Evolutionary conservation across 441 rosid species (phyloP), one percentile per base, ranked within the genome.

Genomic region (Hypseocharis bilobata): DNA sequence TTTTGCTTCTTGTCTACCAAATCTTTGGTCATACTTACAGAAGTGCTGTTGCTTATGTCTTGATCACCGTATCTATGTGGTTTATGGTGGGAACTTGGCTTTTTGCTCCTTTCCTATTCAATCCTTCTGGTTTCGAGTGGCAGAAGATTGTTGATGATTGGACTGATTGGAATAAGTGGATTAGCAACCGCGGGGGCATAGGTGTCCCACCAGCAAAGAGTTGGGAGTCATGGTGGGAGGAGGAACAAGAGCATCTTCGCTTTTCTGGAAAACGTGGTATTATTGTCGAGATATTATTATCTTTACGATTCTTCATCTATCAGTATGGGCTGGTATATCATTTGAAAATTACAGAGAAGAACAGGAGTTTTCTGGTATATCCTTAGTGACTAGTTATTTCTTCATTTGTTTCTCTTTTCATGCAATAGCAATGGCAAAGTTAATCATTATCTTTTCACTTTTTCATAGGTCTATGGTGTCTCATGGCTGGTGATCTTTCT

Each of bases 201-300:
- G 99, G 99, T 71, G 98, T 94, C 17, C 91, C 91, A 0, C 83
- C 98, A n/a, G 96, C 86, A 70, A 91, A 91, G 74, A 91, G 99
- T 77, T 94, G 99, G 99, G 99, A 94, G 73, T 94, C 99, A 0
- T 94, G 99, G 99, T 94, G 99, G 98, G 99, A 94, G 66, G 94
- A 94, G 76, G 98, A 94, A 80, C 96, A 91, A 73, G 99, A 94
- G 60, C 99, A 94, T 84, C 89, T 94, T 60, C 87, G 58, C 26
- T 67, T 81, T 77, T 91, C 99, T 26, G 96, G 98, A 68, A 89
- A 82, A 74, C 96, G 99, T 56, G 99, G 99, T 57, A 81, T 91
- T 61, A 34, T 85, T 17, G 91, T 88, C 23, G 99, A 94, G 88
- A 94, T 94, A 65, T 42, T 91, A 74, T 80, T 94, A 67, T 74